Evolutionary conservation across 495 filamentous ascomycete genomes (phyloP).

Genomic region (Daldinia childiae): DNA sequence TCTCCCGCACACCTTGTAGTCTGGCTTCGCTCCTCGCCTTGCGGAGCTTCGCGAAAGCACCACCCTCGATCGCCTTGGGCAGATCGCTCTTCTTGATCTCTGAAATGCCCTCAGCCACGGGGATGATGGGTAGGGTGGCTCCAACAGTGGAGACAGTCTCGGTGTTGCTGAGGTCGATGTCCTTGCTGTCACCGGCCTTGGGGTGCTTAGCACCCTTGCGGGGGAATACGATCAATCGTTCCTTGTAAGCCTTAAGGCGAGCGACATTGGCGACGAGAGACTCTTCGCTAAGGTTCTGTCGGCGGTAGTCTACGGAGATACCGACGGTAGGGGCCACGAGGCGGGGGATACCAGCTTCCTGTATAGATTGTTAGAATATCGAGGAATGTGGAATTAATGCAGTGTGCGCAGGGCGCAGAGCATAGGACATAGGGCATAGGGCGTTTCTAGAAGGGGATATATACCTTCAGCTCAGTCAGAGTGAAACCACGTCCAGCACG

Average conservation of each 20-base stretch:
- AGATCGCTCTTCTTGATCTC: conserved; percentile 86
- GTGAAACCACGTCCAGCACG: conserved; percentile 97
- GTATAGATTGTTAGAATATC: conserved; percentile 43
- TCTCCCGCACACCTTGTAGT: conserved; percentile 83
- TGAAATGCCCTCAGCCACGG: conserved; percentile 67
- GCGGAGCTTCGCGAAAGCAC: conserved; percentile 85
- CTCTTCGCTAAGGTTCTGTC: conserved; percentile 95
- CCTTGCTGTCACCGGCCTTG: conserved; percentile 88
- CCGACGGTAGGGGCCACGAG: conserved; percentile 94
- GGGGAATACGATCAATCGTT: conserved; percentile 95
- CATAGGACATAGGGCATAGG: no score
- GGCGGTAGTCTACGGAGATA: conserved; percentile 95
- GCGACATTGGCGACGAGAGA: conserved; percentile 91
- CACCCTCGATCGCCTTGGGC: conserved; percentile 76
- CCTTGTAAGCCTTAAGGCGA: conserved; percentile 95
- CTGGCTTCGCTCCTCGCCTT: conserved; percentile 86
- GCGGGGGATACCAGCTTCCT: conserved; percentile 96
- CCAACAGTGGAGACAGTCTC: conserved; percentile 71
- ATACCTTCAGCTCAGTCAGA: conserved; percentile 95
- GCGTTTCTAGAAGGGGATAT: background rate
- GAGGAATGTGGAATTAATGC: no score
- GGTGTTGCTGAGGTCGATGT: conserved; percentile 81
- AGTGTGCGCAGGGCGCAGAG: no score
- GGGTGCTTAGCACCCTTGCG: conserved; percentile 85
- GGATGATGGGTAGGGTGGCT: conserved; percentile 74